phyloP scores from a whole-genome alignment of 371 early-diverging fungal species.

The Mucor lusitanicus region DNA sequence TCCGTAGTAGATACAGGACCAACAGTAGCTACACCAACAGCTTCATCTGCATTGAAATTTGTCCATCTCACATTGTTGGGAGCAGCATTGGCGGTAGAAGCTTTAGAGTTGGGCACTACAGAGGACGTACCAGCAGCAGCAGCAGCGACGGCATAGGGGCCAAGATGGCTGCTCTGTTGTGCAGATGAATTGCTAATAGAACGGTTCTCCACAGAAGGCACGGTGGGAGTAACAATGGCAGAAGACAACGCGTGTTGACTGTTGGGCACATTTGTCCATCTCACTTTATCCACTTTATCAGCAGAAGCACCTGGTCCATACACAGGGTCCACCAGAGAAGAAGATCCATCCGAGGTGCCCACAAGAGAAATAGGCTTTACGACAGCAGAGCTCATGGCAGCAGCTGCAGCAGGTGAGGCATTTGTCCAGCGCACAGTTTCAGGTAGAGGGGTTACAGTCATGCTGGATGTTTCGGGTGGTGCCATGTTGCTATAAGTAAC shows the following conservation, averaged over 20 bases:
- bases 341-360: not conserved
- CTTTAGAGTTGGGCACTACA: not conserved
- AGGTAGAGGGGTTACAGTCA: conserved; percentile 1
- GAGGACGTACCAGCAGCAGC: not conserved
- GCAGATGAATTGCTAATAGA: not conserved
- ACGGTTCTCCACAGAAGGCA: not conserved
- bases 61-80: conserved; percentile 27
- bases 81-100: not conserved
- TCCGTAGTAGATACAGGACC: conserved; percentile 19
- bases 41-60: conserved; percentile 37
- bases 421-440: conserved; percentile 32
- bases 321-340: conserved; percentile 5
- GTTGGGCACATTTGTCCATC: conserved; percentile 9
- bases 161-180: not conserved
- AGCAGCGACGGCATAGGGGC: not conserved
- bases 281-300: conserved; percentile 13
- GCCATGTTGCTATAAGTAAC: not conserved
- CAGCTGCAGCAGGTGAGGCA: conserved; percentile 13
- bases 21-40: conserved; percentile 45
- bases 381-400: conserved; percentile 36
- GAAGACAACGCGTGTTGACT: conserved; percentile 1
- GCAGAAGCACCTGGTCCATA: not conserved
- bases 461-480: not conserved
- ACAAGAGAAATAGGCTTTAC: conserved; percentile 28
- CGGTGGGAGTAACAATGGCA: not conserved